Evolutionary conservation across 352 stramenopile genomes (phyloP).

Genomic region (Pythium myriotylum): DNA sequence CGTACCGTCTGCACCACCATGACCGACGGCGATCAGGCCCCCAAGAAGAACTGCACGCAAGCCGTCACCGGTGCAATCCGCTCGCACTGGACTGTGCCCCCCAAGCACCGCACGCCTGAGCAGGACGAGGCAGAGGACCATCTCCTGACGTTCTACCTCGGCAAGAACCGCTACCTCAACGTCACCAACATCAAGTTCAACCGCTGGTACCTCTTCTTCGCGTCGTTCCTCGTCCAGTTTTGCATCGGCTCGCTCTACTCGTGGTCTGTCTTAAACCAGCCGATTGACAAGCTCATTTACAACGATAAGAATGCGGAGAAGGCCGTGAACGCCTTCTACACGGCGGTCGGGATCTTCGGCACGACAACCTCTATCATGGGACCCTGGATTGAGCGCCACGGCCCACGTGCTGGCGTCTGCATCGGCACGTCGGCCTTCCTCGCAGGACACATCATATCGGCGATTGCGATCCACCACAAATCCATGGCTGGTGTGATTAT

Average conservation of each 20-base stretch:
- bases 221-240: constrained; percentile 65
- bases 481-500: constrained; percentile 60
- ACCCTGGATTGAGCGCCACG: constrained; percentile 62
- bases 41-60: no score
- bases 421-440: constrained; percentile 51
- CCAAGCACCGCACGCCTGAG: constrained; percentile 32
- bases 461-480: constrained; percentile 55
- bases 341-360: constrained; percentile 59
- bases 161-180: constrained; percentile 34
- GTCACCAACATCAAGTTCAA: constrained; percentile 42
- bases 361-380: constrained; percentile 55
- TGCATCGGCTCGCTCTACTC: constrained; percentile 74
- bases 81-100: no score
- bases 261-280: constrained; percentile 73
- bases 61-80: no score
- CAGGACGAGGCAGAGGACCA: constrained; percentile 39
- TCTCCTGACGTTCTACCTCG: constrained; percentile 36
- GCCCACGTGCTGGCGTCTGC: constrained; percentile 43
- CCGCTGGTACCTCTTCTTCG: constrained; percentile 70
- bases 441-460: constrained; percentile 53
- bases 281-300: constrained; percentile 64
- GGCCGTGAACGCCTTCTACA: constrained; percentile 75
- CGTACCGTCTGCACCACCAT: no score
- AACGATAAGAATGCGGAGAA: constrained; percentile 45
- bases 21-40: no score